Percentiles rank a stretch among this genome's conserved stretches.
Conservation (phyloP, 257 asterid species). For the Fraxinus quadrangulata region DNA sequence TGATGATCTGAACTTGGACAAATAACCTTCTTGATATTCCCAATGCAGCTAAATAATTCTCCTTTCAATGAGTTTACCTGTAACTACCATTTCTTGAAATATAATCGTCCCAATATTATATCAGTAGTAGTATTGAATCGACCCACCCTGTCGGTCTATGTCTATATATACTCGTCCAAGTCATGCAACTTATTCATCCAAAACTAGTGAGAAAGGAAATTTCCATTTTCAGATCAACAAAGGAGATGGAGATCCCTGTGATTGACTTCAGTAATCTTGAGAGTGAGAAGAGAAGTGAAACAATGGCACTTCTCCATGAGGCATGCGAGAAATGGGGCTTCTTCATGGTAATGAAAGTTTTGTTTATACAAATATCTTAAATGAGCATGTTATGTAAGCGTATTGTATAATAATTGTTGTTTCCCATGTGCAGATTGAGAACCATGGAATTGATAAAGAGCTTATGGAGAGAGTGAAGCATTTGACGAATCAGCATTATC, state of each 20-base stretch:
- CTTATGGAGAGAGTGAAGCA: conserved; percentile 67
- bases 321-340: conserved; percentile 91
- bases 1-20: conserved; percentile 60
- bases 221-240: neutral
- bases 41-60: conserved; percentile 37
- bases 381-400: neutral
- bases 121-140: neutral
- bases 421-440: conserved; percentile 65
- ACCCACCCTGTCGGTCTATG: neutral
- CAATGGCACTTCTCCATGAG: conserved; percentile 74
- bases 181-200: conserved; percentile 29
- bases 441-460: conserved; percentile 59
- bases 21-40: conserved; percentile 25
- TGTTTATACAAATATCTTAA: neutral
- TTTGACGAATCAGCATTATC: conserved; percentile 59
- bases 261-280: conserved; percentile 58
- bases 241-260: conserved; percentile 79
- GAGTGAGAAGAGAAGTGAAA: conserved; percentile 52
- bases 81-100: conserved; percentile 32
- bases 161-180: conserved; percentile 52
- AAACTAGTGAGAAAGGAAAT: neutral
- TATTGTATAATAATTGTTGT: neutral
- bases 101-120: conserved; percentile 22
- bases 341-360: conserved; percentile 62
- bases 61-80: conserved; percentile 33